Percentiles rank a stretch among this genome's conserved stretches.
Evolutionary conservation across 1,284 basidiomycete species (phyloP).

Genomic region (Cutaneotrichosporon sp.): DNA sequence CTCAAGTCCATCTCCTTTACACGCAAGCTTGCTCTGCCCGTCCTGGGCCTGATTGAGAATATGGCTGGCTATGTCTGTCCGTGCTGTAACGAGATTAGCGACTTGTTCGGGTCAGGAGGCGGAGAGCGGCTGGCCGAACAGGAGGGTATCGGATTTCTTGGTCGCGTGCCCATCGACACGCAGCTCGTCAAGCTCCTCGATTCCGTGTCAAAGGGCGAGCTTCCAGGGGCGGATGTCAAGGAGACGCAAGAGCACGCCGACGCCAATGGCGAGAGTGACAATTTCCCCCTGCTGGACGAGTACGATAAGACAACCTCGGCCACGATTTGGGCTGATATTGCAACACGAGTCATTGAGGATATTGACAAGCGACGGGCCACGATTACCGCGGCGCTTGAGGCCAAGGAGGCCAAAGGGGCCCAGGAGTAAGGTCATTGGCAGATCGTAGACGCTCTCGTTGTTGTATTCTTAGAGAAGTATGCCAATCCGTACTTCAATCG

Average conservation of each 20-base stretch:
- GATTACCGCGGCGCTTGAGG: constrained; percentile 6
- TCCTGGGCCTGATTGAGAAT: constrained; percentile 95
- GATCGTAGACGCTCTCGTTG: too few relatives aligned
- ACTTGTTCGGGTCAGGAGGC: constrained; percentile 91
- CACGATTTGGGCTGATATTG: constrained; percentile 46
- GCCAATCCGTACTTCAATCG: too few relatives aligned
- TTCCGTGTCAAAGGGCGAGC: constrained; percentile 53
- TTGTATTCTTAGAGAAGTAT: background rate
- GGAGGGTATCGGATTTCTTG: constrained; percentile 74
- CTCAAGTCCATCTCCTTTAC: constrained; percentile 96
- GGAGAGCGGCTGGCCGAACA: constrained; percentile 77
- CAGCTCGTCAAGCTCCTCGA: constrained; percentile 85
- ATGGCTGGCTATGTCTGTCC: constrained; percentile 99
- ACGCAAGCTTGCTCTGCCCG: constrained; percentile 72
- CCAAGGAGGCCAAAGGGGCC: too few relatives aligned
- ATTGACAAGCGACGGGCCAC: constrained; percentile 19
- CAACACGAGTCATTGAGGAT: constrained; percentile 29
- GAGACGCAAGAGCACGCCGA: background rate
- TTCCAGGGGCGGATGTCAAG: constrained; percentile 31
- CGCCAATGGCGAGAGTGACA: background rate
- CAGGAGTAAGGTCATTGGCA: too few relatives aligned
- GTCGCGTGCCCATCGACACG: constrained; percentile 88
- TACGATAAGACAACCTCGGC: constrained; percentile 47
- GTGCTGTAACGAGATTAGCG: constrained; percentile 86
- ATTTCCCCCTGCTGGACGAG: constrained; percentile 45